phyloP scores from a whole-genome alignment of 2,329 filamentous ascomycete genomes.

The Paecilomyces sp. region DNA sequence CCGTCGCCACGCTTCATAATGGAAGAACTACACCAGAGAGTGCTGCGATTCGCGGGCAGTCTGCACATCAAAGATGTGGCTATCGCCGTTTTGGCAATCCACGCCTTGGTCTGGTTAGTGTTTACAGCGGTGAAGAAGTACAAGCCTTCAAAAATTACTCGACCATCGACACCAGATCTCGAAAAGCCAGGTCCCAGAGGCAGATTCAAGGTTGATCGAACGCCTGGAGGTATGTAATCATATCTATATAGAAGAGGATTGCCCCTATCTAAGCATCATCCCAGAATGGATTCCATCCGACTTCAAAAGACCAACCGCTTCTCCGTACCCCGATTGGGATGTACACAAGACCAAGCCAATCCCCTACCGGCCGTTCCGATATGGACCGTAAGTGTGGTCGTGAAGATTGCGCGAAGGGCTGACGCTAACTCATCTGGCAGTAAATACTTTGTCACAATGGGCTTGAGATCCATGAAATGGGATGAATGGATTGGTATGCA shows the following conservation, averaged over 20 bases:
- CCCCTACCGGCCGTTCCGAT: conserved; percentile 70
- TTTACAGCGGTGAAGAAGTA: conserved; percentile 19
- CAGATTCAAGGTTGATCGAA: conserved; percentile 27
- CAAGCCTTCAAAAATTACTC: conserved; percentile 9
- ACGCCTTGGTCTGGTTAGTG: conserved; percentile 23
- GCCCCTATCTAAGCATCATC: not conserved
- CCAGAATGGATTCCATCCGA: conserved; percentile 50
- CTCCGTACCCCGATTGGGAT: conserved; percentile 62
- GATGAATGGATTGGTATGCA: conserved; percentile 62
- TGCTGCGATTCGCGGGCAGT: not conserved
- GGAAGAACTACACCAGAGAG: not conserved
- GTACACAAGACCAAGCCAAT: conserved; percentile 62
- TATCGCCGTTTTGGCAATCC: conserved; percentile 24
- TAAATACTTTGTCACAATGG: conserved; percentile 71
- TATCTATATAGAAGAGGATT: not conserved
- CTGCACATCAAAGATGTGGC: conserved; percentile 14
- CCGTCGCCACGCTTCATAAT: not conserved
- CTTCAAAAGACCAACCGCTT: conserved; percentile 54
- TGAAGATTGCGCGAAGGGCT: not conserved
- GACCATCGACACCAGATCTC: conserved; percentile 32
- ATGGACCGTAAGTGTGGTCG: conserved; percentile 52
- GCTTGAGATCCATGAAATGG: conserved; percentile 61
- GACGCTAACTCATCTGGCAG: conserved; percentile 10
- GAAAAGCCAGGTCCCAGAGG: conserved; percentile 34
- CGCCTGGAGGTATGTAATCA: conserved; percentile 39